These are phyloP conservation scores for Glutinoglossum americanum DNA, from an alignment of 495 filamentous ascomycete genomes.

Conservation along the genomic window DNA sequence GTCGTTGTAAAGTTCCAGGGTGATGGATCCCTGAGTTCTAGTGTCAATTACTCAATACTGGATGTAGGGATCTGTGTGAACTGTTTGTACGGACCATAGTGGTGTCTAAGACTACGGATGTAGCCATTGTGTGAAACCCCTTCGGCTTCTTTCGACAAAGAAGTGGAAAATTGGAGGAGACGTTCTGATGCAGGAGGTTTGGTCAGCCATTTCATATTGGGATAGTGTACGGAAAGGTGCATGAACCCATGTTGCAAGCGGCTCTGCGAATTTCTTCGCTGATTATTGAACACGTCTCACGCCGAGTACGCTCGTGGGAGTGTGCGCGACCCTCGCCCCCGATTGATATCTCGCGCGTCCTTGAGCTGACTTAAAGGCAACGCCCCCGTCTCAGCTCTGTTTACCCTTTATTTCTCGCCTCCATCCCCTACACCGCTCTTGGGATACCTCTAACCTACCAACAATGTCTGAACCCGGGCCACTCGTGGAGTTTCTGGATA, in stretches of 20 bases:
- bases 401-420: too few relatives aligned
- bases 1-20: slow-evolving; percentile 68
- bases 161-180: too few relatives aligned
- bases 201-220: background rate
- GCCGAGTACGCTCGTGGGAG: too few relatives aligned
- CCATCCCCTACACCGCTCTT: too few relatives aligned
- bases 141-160: too few relatives aligned
- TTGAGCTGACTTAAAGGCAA: too few relatives aligned
- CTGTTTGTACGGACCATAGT: slow-evolving; percentile 38
- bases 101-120: slow-evolving; percentile 56
- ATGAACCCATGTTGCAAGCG: background rate
- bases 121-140: slow-evolving; percentile 34
- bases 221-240: background rate
- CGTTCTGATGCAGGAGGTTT: too few relatives aligned
- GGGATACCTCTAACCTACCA: background rate
- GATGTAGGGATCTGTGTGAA: background rate
- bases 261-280: background rate
- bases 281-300: background rate
- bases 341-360: too few relatives aligned
- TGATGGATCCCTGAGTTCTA: slow-evolving; percentile 47
- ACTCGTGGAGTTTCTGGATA: slow-evolving; percentile 15
- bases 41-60: slow-evolving; percentile 4
- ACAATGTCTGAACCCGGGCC: background rate
- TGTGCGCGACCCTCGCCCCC: background rate
- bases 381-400: too few relatives aligned